phyloP scores from a whole-genome alignment of 2,329 filamentous ascomycete genomes.

The Torrubiellomyces zombiae region DNA sequence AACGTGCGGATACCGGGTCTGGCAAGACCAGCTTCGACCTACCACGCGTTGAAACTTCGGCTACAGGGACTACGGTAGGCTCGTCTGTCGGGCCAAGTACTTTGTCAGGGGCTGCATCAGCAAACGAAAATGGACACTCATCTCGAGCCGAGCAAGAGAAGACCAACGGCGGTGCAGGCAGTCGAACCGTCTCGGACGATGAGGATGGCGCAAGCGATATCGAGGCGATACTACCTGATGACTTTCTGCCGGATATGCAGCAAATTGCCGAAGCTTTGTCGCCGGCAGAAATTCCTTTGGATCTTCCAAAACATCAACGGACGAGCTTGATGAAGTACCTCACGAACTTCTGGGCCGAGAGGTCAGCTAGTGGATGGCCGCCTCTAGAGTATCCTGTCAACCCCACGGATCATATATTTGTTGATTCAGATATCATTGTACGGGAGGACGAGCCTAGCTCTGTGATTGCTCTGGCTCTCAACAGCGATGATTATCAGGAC shows the following conservation, averaged over 20 bases:
- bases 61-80: slow-evolving; percentile 11
- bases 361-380: slow-evolving; percentile 88
- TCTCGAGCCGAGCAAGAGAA: slow-evolving; percentile 14
- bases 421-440: slow-evolving; percentile 92
- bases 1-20: slow-evolving; percentile 5
- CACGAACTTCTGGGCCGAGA: slow-evolving; percentile 95
- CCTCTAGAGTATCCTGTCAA: slow-evolving; percentile 83
- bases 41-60: no score
- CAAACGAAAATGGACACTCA: slow-evolving; percentile 11
- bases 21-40: slow-evolving; percentile 8
- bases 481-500: slow-evolving; percentile 68
- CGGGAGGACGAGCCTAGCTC: slow-evolving; percentile 95
- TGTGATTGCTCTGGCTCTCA: slow-evolving; percentile 81
- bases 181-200: slow-evolving; percentile 48
- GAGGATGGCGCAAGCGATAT: slow-evolving; percentile 54
- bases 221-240: slow-evolving; percentile 52
- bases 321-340: slow-evolving; percentile 89
- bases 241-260: slow-evolving; percentile 46
- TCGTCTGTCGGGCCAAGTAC: slow-evolving; percentile 6
- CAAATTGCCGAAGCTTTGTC: slow-evolving; percentile 47
- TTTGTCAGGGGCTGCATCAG: no score
- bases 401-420: slow-evolving; percentile 83
- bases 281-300: slow-evolving; percentile 43
- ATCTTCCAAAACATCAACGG: slow-evolving; percentile 84
- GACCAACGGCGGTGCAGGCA: slow-evolving; percentile 12